Evolutionary conservation across 176 grass and related monocot species (phyloP).

Genomic region (Puya raimondii): DNA sequence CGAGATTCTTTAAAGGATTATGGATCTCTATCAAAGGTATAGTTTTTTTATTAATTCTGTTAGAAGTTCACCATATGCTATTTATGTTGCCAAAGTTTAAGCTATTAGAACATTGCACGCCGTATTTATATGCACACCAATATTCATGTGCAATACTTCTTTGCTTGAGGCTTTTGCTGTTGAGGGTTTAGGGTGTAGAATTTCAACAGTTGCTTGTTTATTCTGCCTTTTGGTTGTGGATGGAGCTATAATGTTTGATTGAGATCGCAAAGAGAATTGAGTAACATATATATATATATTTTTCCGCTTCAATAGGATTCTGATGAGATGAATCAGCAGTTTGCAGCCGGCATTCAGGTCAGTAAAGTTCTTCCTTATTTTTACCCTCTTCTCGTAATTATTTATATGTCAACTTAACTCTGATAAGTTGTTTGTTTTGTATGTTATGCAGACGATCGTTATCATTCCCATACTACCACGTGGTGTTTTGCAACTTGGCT

Average conservation of each 20-base stretch:
- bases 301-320: slow-evolving; percentile 33
- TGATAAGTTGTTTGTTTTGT: slow-evolving; percentile 14
- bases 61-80: neutral
- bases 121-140: neutral
- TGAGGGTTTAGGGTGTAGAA: neutral
- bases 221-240: neutral
- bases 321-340: slow-evolving; percentile 51
- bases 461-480: slow-evolving; percentile 68
- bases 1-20: slow-evolving; percentile 34
- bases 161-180: neutral
- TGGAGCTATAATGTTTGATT: neutral
- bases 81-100: neutral
- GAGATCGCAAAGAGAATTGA: neutral
- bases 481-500: slow-evolving; percentile 69
- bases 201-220: neutral
- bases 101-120: neutral
- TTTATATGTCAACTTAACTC: slow-evolving; percentile 10
- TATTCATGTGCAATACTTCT: neutral
- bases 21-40: slow-evolving; percentile 48
- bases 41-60: slow-evolving; percentile 2
- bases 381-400: slow-evolving; percentile 6
- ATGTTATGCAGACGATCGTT: slow-evolving; percentile 50
- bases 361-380: slow-evolving; percentile 16
- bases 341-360: slow-evolving; percentile 57
- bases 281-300: neutral